Conservation (phyloP, 495 filamentous ascomycete species). For the Aspergillus avenaceus region DNA sequence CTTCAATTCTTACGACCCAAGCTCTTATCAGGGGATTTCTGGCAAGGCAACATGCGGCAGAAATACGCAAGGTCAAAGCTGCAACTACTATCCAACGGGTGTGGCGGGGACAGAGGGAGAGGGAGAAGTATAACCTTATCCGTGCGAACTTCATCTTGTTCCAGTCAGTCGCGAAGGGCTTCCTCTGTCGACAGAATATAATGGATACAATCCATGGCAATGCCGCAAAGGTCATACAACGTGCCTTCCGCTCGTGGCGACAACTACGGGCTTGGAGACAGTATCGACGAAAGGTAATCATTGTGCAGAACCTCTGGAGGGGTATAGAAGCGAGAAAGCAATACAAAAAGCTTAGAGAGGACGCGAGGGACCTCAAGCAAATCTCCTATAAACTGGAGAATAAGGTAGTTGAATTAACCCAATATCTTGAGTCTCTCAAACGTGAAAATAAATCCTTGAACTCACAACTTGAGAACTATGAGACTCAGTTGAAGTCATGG, state of each 20-base stretch:
- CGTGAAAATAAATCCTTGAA: conserved; percentile 84
- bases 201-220: conserved; percentile 92
- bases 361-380: conserved; percentile 95
- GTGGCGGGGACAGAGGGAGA: conserved; percentile 87
- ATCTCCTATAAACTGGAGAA: conserved; percentile 99
- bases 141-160: conserved; percentile 79
- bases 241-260: conserved; percentile 76
- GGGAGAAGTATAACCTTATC: conserved; percentile 69
- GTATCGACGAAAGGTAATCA: conserved; percentile 81
- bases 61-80: conserved; percentile 76
- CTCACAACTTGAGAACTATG: conserved; percentile 92
- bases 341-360: conserved; percentile 89
- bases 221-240: conserved; percentile 85
- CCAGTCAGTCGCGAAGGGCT: conserved; percentile 87
- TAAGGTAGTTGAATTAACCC: conserved; percentile 97
- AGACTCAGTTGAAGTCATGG: conserved; percentile 92
- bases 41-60: conserved; percentile 72
- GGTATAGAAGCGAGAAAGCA: conserved; percentile 73
- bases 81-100: conserved; percentile 92
- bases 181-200: conserved; percentile 79
- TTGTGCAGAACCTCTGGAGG: conserved; percentile 92
- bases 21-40: conserved; percentile 66
- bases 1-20: conserved; percentile 77
- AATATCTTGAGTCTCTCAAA: conserved; percentile 87
- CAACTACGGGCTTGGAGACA: conserved; percentile 79